These are phyloP conservation scores for Russula dissimulans DNA, from an alignment of 768 basidiomycete genomes.

Conservation along the genomic window DNA sequence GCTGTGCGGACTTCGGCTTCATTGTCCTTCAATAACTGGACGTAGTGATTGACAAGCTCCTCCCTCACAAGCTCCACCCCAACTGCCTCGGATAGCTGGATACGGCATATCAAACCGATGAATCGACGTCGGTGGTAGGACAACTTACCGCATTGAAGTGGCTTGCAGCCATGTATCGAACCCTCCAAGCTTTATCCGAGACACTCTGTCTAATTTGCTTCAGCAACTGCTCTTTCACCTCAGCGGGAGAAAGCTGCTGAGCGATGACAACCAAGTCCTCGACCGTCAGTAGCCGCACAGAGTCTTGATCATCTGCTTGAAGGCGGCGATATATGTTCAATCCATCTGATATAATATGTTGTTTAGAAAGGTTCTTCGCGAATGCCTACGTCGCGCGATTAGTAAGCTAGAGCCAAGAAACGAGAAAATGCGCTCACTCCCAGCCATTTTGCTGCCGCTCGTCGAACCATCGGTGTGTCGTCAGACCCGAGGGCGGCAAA, in stretches of 20 bases:
- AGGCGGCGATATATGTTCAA: slow-evolving; percentile 90
- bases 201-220: slow-evolving; percentile 84
- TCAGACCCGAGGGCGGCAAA: slow-evolving; percentile 79
- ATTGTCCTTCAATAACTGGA: slow-evolving; percentile 91
- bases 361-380: slow-evolving; percentile 67
- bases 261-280: slow-evolving; percentile 93
- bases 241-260: slow-evolving; percentile 71
- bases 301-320: slow-evolving; percentile 95
- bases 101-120: neutral
- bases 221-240: slow-evolving; percentile 84
- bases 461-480: slow-evolving; percentile 97
- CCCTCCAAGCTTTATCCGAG: slow-evolving; percentile 96
- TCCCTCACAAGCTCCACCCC: slow-evolving; percentile 87
- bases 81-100: slow-evolving; percentile 81
- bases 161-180: slow-evolving; percentile 96
- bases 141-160: slow-evolving; percentile 84
- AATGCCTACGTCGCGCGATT: slow-evolving; percentile 46
- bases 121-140: neutral
- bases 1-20: slow-evolving; percentile 98
- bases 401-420: neutral
- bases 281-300: slow-evolving; percentile 89
- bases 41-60: slow-evolving; percentile 88
- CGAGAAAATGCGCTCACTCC: slow-evolving; percentile 52
- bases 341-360: slow-evolving; percentile 76
- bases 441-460: slow-evolving; percentile 93